Percentiles rank a stretch among this genome's conserved stretches.
Conservation (phyloP, 169 alveolate genomes). For the Theileria annulata region DNA sequence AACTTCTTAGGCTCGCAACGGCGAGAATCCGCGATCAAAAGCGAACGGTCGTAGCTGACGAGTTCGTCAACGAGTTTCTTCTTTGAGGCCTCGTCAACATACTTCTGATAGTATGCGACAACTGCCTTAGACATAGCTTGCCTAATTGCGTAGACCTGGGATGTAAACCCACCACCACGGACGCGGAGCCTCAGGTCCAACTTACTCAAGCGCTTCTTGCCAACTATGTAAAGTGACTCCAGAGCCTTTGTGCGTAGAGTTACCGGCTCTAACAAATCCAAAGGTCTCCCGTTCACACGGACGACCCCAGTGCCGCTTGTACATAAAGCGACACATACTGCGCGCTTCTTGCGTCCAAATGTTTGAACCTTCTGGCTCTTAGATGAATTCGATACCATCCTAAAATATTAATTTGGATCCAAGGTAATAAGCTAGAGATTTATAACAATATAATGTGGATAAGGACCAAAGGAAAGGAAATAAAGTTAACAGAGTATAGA, state of each 20-base stretch:
- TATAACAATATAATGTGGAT: background rate
- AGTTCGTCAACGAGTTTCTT: constrained; percentile 92
- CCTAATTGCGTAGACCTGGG: constrained; percentile 95
- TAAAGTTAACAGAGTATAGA: background rate
- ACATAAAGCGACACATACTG: constrained; percentile 97
- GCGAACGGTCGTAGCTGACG: constrained; percentile 97
- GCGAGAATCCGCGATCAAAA: constrained; percentile 99
- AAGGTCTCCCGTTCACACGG: constrained; percentile 95
- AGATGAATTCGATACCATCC: constrained; percentile 20
- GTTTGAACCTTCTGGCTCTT: constrained; percentile 89
- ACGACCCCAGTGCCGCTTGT: constrained; percentile 92
- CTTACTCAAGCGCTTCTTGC: constrained; percentile 89
- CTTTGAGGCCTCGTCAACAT: constrained; percentile 93
- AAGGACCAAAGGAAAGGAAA: constrained; percentile 4
- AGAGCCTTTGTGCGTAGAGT: constrained; percentile 92
- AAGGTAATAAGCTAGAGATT: background rate
- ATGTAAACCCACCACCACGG: constrained; percentile 97
- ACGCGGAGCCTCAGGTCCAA: constrained; percentile 97
- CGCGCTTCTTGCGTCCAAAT: constrained; percentile 97
- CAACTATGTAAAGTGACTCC: constrained; percentile 97
- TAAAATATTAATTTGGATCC: background rate
- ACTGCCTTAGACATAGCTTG: constrained; percentile 99
- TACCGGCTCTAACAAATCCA: constrained; percentile 93
- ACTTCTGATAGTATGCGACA: constrained; percentile 96
- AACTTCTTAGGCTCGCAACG: constrained; percentile 99